Evolutionary conservation across 768 basidiomycete species (phyloP).

Genomic region (Lanmaoa pseudosensibilis): DNA sequence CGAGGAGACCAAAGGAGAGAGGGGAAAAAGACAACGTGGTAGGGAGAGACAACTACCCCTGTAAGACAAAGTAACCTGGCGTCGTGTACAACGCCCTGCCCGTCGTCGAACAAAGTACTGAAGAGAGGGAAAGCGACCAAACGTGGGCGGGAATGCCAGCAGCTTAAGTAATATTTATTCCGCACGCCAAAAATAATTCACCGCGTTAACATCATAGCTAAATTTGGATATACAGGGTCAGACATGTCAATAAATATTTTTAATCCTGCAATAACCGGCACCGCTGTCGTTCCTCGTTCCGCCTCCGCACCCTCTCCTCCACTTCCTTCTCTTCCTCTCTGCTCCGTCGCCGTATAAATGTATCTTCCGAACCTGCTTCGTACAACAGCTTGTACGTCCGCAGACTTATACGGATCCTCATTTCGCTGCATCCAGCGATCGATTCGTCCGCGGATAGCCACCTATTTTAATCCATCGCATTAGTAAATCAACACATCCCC

Average conservation of each 20-base stretch:
- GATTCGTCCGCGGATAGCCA: constrained; percentile 41
- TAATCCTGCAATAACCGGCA: constrained; percentile 34
- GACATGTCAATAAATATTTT: no score
- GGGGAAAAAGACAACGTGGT: background rate
- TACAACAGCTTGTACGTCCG: constrained; percentile 71
- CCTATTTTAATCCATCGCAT: constrained; percentile 49
- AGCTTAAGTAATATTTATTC: constrained; percentile 27
- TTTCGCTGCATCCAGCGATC: constrained; percentile 17
- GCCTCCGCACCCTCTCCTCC: constrained; percentile 40
- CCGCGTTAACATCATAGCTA: background rate
- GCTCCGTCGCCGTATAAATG: constrained; percentile 40
- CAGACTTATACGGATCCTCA: constrained; percentile 52
- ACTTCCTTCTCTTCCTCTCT: constrained; percentile 36
- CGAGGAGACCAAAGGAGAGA: background rate
- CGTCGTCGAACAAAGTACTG: constrained; percentile 8
- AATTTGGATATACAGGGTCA: background rate
- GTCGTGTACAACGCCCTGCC: constrained; percentile 2
- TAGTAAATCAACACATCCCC: constrained; percentile 10
- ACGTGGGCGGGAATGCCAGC: constrained; percentile 13
- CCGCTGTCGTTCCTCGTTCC: constrained; percentile 59
- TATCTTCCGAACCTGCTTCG: constrained; percentile 64
- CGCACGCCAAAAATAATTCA: constrained; percentile 20
- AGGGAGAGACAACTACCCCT: background rate
- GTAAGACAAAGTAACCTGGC: background rate
- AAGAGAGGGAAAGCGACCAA: constrained; percentile 1